phyloP scores from a whole-genome alignment of 2,329 filamentous ascomycete species.

The Fusarium denticulatum region DNA sequence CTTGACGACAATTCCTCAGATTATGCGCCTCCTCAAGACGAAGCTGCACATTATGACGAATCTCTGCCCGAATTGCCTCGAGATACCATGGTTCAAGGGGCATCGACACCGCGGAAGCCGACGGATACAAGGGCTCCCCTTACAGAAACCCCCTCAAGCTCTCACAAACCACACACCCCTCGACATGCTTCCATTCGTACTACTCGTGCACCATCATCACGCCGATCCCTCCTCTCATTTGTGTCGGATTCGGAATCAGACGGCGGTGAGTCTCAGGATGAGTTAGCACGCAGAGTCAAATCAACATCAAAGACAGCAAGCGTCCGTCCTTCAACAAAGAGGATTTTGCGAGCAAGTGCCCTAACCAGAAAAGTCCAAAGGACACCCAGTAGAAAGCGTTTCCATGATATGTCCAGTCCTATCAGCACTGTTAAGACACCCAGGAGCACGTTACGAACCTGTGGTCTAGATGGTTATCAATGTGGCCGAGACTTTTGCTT shows the following conservation, averaged over 20 bases:
- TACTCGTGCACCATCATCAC: slow-evolving; percentile 44
- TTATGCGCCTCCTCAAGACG: background rate
- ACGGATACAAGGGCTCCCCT: background rate
- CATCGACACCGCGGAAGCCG: slow-evolving; percentile 11
- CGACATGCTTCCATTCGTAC: slow-evolving; percentile 39
- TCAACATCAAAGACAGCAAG: slow-evolving; percentile 28
- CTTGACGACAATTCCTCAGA: background rate
- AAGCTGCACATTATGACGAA: background rate
- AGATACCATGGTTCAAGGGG: background rate
- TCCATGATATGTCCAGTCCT: slow-evolving; percentile 34
- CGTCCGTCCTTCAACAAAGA: slow-evolving; percentile 31
- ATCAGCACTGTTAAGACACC: slow-evolving; percentile 54
- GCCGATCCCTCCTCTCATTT: slow-evolving; percentile 55
- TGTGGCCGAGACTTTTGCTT: slow-evolving; percentile 71
- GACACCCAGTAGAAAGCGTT: slow-evolving; percentile 42
- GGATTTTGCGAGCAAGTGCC: slow-evolving; percentile 44
- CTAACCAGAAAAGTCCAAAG: slow-evolving; percentile 44
- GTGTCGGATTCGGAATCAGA: slow-evolving; percentile 55
- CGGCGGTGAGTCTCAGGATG: slow-evolving; percentile 52
- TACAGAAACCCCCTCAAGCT: slow-evolving; percentile 22
- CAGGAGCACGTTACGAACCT: slow-evolving; percentile 60
- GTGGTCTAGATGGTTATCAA: slow-evolving; percentile 64
- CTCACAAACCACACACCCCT: slow-evolving; percentile 43
- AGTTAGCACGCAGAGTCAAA: slow-evolving; percentile 37
- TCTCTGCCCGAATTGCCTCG: background rate